These are phyloP conservation scores for Suillus weaverae DNA, from an alignment of 768 basidiomycete genomes.

Conservation along the genomic window DNA sequence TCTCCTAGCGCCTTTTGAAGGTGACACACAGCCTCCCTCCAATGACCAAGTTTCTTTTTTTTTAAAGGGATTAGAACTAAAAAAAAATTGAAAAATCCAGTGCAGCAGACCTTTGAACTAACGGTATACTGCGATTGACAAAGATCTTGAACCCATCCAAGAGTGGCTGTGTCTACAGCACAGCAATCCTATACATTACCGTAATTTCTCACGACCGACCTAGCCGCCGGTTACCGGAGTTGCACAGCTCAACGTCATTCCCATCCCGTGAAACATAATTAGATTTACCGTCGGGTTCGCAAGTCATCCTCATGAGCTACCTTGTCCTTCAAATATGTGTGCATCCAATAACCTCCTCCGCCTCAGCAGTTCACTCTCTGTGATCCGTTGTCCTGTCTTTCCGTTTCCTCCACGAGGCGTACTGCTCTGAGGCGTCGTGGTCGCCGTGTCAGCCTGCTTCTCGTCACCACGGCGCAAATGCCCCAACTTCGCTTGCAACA, in stretches of 20 bases:
- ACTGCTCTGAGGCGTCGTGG: conserved; percentile 21
- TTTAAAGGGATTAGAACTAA: background rate
- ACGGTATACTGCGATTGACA: background rate
- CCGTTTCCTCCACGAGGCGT: conserved; percentile 34
- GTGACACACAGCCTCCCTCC: conserved; percentile 20
- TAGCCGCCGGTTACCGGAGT: background rate
- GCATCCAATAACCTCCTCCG: conserved; percentile 76
- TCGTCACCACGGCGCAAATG: background rate
- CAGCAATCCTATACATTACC: conserved; percentile 18
- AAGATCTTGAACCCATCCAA: conserved; percentile 8
- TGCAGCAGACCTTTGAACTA: conserved; percentile 18
- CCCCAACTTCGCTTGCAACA: conserved; percentile 16
- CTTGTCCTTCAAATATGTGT: conserved; percentile 51
- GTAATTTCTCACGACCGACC: background rate
- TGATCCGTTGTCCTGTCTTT: conserved; percentile 65
- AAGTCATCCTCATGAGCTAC: background rate
- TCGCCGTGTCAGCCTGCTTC: background rate
- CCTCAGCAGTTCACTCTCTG: conserved; percentile 77
- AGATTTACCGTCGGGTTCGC: no score
- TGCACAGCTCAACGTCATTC: background rate
- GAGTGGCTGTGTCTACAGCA: conserved; percentile 38
- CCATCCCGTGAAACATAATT: background rate
- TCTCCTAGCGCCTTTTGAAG: conserved; percentile 21
- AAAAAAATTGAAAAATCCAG: conserved; percentile 17
- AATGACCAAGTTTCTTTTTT: no score